phyloP scores from a whole-genome alignment of 2,329 filamentous ascomycete species.

The Phoma sp. region DNA sequence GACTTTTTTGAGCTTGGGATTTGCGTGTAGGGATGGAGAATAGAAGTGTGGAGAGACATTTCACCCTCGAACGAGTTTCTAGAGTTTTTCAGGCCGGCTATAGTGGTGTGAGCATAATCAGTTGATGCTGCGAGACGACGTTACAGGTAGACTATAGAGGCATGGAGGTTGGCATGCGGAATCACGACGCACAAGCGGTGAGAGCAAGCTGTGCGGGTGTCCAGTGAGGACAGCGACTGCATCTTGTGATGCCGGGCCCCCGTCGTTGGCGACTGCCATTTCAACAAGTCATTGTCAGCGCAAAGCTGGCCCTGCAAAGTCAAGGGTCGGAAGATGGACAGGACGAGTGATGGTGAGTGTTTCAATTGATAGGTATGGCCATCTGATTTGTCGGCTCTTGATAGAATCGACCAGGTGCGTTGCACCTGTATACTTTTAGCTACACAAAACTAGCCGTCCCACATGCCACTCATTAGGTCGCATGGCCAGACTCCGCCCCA shows the following conservation, averaged over 20 bases:
- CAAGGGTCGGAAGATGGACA: not conserved
- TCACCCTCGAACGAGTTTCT: not conserved
- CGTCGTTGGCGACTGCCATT: no score
- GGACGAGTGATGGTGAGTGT: not conserved
- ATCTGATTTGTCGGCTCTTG: not conserved
- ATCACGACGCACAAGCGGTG: slow-evolving; percentile 13
- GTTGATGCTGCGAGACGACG: not conserved
- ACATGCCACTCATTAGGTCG: slow-evolving; percentile 25
- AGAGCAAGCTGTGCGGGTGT: slow-evolving; percentile 9
- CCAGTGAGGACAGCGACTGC: slow-evolving; percentile 1
- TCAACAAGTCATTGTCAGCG: not conserved
- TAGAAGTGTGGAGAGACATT: not conserved
- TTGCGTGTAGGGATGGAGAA: not conserved
- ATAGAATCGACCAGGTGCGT: slow-evolving; percentile 4
- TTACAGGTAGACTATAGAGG: slow-evolving; percentile 14
- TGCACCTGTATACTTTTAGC: slow-evolving; percentile 18
- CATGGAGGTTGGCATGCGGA: slow-evolving; percentile 2
- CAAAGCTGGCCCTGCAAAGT: not conserved
- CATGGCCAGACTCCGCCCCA: slow-evolving; percentile 20
- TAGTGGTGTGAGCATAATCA: slow-evolving; percentile 5
- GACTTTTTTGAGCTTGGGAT: not conserved
- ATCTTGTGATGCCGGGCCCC: slow-evolving; percentile 10
- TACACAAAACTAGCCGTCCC: slow-evolving; percentile 18
- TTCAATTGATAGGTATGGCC: slow-evolving; percentile 8
- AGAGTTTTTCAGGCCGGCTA: not conserved